phyloP scores from a whole-genome alignment of 768 basidiomycete genomes.

The Hysterangium stoloniferum region DNA sequence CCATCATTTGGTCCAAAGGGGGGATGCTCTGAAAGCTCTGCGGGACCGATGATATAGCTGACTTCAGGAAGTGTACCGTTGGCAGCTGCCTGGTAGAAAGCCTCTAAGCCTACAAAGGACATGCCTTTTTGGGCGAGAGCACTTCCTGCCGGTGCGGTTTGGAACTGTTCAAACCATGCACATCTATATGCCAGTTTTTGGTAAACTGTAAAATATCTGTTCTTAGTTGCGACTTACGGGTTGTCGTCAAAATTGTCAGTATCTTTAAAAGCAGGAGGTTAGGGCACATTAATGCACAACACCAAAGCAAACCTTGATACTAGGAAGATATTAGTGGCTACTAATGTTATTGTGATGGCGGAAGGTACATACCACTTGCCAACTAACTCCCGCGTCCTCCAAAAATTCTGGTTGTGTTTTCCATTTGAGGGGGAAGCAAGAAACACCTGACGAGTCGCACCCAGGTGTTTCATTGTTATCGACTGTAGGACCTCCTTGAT shows the following conservation, averaged over 20 bases:
- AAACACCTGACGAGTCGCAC: slow-evolving; percentile 6
- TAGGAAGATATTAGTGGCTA: background rate
- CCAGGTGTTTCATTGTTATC: slow-evolving; percentile 14
- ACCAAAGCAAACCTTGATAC: slow-evolving; percentile 4
- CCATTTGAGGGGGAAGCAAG: slow-evolving; percentile 12
- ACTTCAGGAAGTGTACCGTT: slow-evolving; percentile 11
- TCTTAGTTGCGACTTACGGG: background rate
- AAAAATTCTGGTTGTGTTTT: slow-evolving; percentile 11
- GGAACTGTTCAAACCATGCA: slow-evolving; percentile 7
- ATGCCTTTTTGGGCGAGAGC: background rate
- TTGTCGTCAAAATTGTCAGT: slow-evolving; percentile 8
- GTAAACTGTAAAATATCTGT: background rate
- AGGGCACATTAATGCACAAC: background rate
- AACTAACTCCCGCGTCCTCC: slow-evolving; percentile 9
- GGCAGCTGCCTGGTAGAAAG: slow-evolving; percentile 7
- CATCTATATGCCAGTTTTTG: background rate
- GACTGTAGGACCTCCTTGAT: slow-evolving; percentile 5
- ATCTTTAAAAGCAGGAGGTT: background rate
- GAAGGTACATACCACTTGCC: slow-evolving; percentile 2
- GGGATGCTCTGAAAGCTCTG: slow-evolving; percentile 12
- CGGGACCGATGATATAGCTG: slow-evolving; percentile 7
- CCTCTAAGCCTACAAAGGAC: slow-evolving; percentile 8
- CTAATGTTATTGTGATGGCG: background rate
- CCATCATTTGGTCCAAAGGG: background rate
- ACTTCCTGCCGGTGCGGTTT: background rate